phyloP scores from a whole-genome alignment of 225 moss, liverwort and hornwort species.

The Antitrichia curtipendula region DNA sequence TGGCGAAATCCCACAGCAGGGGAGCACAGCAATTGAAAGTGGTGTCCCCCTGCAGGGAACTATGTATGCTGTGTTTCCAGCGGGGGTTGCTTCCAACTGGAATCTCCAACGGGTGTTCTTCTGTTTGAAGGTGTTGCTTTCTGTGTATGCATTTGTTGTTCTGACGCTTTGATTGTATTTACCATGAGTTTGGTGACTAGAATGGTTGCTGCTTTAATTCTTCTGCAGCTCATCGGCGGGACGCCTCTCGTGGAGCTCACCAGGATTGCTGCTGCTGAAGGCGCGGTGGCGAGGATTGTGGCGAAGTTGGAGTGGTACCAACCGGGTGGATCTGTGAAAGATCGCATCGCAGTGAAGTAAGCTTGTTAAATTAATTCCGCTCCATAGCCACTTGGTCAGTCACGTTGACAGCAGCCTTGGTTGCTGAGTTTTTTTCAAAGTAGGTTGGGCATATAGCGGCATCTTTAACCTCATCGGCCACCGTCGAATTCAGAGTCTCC shows the following conservation, averaged over 20 bases:
- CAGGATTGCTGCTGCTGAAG: slow-evolving; percentile 42
- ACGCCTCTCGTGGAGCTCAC: slow-evolving; percentile 63
- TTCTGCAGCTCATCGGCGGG: slow-evolving; percentile 38
- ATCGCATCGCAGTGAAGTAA: slow-evolving; percentile 59
- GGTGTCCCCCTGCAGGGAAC: neutral
- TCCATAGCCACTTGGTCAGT: neutral
- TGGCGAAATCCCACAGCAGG: neutral
- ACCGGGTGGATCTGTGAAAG: slow-evolving; percentile 68
- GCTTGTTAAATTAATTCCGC: neutral
- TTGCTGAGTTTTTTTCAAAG: neutral
- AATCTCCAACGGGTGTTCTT: neutral
- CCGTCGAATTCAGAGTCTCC: neutral
- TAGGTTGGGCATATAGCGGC: neutral
- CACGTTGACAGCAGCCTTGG: neutral
- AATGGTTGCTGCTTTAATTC: neutral
- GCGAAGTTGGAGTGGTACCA: slow-evolving; percentile 63
- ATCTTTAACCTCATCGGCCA: neutral
- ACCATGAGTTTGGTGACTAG: neutral
- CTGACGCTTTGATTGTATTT: neutral
- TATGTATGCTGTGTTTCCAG: neutral
- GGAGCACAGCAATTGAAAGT: neutral
- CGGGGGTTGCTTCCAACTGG: neutral
- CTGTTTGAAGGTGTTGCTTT: neutral
- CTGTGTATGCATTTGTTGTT: neutral
- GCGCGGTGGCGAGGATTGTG: slow-evolving; percentile 49